Evolutionary conservation across 2,329 filamentous ascomycete genomes (phyloP), one percentile per base, ranked within the genome.

Genomic region (Ceratocystis colombiana): DNA sequence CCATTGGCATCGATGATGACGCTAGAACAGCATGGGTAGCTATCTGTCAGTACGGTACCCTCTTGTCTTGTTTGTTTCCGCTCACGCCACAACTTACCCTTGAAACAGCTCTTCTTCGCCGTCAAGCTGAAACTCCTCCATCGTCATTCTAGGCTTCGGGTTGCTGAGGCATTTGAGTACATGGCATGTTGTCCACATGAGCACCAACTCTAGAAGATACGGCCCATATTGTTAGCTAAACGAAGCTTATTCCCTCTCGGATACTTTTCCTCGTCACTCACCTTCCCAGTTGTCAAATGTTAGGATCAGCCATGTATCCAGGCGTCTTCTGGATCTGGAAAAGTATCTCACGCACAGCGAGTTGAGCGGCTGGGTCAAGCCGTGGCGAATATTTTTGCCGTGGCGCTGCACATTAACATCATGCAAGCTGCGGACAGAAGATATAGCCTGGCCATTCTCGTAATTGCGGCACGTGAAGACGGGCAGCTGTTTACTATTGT

Each of bases 1-100:
- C 76, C 82, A 0, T 75, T 77, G 67, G 84, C 82, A 66, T 86
- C 84, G 25, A 77, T 70, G 61, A 86, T 85, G 71, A 79, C 77
- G 1, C 82, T 86, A 68, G 1, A 3, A 59, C 30, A 44, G 30
- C 55, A 41, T 44, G 28, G 8, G 37, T 20, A 48, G 25, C 8
- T 22, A 61, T 45, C 8, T 45, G 46, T 59, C 15, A 55, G 46
- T 41, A 65, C 15, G 45, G 15, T 22, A 6, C 15, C 10, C 57
- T 10, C 25, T n/a, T 17, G 17, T 10, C 25, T n/a, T 17, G 30
- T 61, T 15, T 33, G 25, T 37, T n/a, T 6, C 15, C 30, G 20
- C 50, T 61, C 30, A 6, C 8, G 2, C 17, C 22, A 30, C 59
- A n/a, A 44, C 61, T 62, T 45, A 84, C 81, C 82, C 76, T 71